Base-by-base conservation (phyloP, 2,329 filamentous ascomycete species). In the Ploettnerulaceae sp. region DNA sequence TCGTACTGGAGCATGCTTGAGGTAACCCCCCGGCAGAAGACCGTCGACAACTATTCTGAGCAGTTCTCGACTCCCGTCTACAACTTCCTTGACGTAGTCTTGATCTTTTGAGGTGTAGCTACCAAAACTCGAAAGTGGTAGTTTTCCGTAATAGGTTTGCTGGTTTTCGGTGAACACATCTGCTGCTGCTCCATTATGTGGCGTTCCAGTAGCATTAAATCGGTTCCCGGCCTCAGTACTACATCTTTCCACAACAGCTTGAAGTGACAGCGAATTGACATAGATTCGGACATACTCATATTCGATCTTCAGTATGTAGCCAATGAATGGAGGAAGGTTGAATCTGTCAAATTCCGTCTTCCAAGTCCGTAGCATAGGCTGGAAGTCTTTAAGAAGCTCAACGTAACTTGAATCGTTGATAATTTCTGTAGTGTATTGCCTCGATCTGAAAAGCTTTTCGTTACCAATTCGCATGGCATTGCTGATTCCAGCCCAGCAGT, bases 241-340 rank as follows among this genome's bases (percentile, higher is more conserved):
- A 67, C 88, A 95, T 50, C 90, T 81, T 67, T 96, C 91, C 5
- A 97, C 89, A 3, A 97, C 89, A 17, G 93, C 93, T 68, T 98
- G 93, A 2, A 98, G 72, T 2, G 90, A 90, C 2, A 98, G 74
- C 1, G 90, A 95, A 65, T 97, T 96, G 69, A 96, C 79, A 63
- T 97, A 97, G 40, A 96, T 86, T 60, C 91, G 81, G 20, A 91
- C 89, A 63, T 96, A 96, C 61, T 97, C 89, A 61, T 93, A 96
- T 69, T 98, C 93, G 55, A 97, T 96, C 6, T 81, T 84, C 22
- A 98, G 73, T 48, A 97, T 90, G 63, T 89, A 81, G 22, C 77
- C 71, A 55, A 81, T 82, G 53, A 76, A 84, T 17, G 71, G 76
- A 2, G 82, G 81, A 42, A 85, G 73, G 46, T 79, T 76, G 59